Conservation (phyloP, 331 rosid species). For the Dryas integrifolia region DNA sequence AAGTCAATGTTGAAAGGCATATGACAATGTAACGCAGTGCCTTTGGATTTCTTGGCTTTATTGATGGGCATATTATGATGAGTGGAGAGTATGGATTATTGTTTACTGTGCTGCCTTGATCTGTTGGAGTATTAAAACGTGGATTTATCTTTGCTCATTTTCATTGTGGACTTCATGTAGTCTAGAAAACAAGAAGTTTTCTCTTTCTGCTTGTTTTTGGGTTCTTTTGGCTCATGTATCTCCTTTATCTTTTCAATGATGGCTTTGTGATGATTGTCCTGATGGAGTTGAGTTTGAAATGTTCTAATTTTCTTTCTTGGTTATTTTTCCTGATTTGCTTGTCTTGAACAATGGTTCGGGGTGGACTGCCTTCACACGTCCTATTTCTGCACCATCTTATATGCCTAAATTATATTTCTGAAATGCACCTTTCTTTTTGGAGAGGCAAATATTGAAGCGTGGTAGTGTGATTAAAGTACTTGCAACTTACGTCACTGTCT, state of each 20-base stretch:
- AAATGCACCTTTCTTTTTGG: not conserved
- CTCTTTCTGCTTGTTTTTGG: not conserved
- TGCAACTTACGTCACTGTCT: not conserved
- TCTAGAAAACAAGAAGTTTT: not conserved
- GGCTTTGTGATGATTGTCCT: not conserved
- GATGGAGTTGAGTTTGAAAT: not conserved
- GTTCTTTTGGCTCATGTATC: not conserved
- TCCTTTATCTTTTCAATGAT: not conserved
- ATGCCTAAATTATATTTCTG: not conserved
- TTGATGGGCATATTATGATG: not conserved
- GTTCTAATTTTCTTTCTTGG: not conserved
- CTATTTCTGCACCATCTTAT: conserved; percentile 5
- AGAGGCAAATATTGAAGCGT: not conserved
- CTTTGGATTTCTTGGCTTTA: conserved; percentile 2
- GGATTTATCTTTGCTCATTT: not conserved
- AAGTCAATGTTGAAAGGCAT: not conserved
- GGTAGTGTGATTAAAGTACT: not conserved
- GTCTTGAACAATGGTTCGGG: not conserved
- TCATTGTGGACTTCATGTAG: not conserved
- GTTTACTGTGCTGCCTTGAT: not conserved
- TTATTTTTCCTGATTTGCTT: not conserved
- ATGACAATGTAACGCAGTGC: not conserved
- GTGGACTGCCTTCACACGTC: not conserved
- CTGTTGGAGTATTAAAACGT: not conserved
- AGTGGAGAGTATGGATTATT: not conserved